Conservation (phyloP, 306 rosid genomes). For the Dalbergia cochinchinensis region DNA sequence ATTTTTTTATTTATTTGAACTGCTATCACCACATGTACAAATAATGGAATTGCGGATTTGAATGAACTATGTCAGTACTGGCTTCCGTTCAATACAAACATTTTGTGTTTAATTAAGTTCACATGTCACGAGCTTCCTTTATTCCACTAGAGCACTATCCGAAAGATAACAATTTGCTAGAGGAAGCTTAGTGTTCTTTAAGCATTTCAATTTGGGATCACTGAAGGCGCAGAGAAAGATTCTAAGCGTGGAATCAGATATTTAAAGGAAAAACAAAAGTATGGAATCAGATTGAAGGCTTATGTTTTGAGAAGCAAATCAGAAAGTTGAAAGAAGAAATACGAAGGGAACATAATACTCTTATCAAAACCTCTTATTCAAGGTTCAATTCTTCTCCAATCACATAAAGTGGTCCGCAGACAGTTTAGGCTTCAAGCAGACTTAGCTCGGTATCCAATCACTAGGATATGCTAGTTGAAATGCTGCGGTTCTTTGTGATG, state of each 20-base stretch:
- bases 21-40: too few relatives aligned
- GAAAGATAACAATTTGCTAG: constrained; percentile 1
- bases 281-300: constrained; percentile 23
- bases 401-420: constrained; percentile 9
- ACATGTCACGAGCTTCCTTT: neutral
- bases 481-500: constrained; percentile 1
- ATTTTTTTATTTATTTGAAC: too few relatives aligned
- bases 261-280: neutral
- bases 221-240: neutral
- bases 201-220: constrained; percentile 36
- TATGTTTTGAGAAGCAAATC: neutral
- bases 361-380: neutral
- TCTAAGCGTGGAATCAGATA: neutral
- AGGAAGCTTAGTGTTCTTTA: neutral
- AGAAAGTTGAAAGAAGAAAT: constrained; percentile 2
- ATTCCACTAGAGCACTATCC: constrained; percentile 4
- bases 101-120: neutral
- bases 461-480: neutral
- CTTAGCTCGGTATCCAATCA: neutral
- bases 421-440: neutral
- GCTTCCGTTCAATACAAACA: neutral
- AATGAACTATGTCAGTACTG: neutral
- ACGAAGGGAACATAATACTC: neutral
- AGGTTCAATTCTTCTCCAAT: constrained; percentile 5
- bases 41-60: too few relatives aligned